Evolutionary conservation across 2,329 filamentous ascomycete genomes (phyloP), one percentile per base, ranked within the genome.

Genomic region (Colletotrichum sp.): DNA sequence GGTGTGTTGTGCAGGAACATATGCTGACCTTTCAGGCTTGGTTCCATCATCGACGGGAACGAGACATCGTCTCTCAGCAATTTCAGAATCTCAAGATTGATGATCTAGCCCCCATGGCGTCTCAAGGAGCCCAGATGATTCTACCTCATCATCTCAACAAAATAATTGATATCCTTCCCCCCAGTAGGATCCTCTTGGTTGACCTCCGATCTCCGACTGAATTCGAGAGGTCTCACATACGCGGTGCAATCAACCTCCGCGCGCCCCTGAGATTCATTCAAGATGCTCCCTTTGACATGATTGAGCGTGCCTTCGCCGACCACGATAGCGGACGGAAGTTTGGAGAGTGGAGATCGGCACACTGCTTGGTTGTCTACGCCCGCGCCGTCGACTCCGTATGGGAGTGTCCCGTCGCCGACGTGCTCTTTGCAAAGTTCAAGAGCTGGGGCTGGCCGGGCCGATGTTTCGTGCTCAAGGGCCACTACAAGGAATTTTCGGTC

Each of bases 401-500:
- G 86, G 89, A 91, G 74, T 90, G 89, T 52, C 89, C 89, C 1
- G 81, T 86, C 3, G 89, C 89, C 4, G 85, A 86, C 16, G 81
- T 85, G 0, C 79, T 92, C 4, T 80, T 86, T 24, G 81, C 85
- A 52, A 89, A 89, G 75, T 84, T 92, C 68, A 86, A 82, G 66
- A 80, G 80, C 18, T 85, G 86, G 78, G 88, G 87, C 26, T 92
- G 90, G 90, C 76, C 78, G 1, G 90, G 90, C 3, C 86, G 87
- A 55, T 88, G 85, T 75, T 91, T 91, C 78, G 83, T 91, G 9
- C 84, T 92, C 39, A 91, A 91, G 79, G 90, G 90, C 1, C 88
- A 90, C 69, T 92, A 89, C 79, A 85, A 86, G 63, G 90, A 91
- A 77, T 91, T 91, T 76, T 89, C 88, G 18, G 84, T 85, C 30